phyloP scores from a whole-genome alignment of 805 yeast species.

The Candida palmyrensis region DNA sequence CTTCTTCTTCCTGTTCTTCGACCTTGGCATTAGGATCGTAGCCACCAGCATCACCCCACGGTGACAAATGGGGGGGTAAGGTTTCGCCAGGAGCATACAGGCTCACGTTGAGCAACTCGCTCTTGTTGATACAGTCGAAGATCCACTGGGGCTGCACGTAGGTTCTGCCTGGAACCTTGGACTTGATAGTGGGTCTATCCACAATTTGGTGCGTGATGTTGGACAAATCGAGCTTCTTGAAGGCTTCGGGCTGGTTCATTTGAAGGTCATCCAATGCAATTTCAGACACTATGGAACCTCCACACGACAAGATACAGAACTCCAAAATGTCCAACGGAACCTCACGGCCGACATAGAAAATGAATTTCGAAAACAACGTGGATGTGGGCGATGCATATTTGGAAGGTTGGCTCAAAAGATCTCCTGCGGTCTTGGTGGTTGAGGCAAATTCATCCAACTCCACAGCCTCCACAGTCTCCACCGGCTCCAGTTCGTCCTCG shows the following conservation, averaged over 20 bases:
- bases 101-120: conserved; percentile 67
- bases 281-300: conserved; percentile 84
- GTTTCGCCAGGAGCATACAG: conserved; percentile 91
- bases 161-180: conserved; percentile 84
- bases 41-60: conserved; percentile 96
- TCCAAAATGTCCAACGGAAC: conserved; percentile 90
- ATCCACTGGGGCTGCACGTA: conserved; percentile 98
- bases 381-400: conserved; percentile 52
- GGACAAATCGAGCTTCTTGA: conserved; percentile 51
- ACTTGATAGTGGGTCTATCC: conserved; percentile 79
- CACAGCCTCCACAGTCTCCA: conserved; percentile 14
- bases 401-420: conserved; percentile 64
- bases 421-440: conserved; percentile 60
- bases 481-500: conserved; percentile 11
- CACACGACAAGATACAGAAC: conserved; percentile 78
- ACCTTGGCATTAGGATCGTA: conserved; percentile 72
- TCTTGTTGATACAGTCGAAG: conserved; percentile 83
- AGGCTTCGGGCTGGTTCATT: conserved; percentile 41
- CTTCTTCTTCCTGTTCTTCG: conserved; percentile 36
- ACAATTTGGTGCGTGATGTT: conserved; percentile 88
- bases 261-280: conserved; percentile 75
- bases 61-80: conserved; percentile 94
- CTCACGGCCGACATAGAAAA: conserved; percentile 90
- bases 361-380: conserved; percentile 63
- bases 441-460: conserved; percentile 70